Percentiles rank a stretch among this genome's conserved stretches.
Conservation (phyloP, 495 filamentous ascomycete genomes). For the Xylaria cubensis region DNA sequence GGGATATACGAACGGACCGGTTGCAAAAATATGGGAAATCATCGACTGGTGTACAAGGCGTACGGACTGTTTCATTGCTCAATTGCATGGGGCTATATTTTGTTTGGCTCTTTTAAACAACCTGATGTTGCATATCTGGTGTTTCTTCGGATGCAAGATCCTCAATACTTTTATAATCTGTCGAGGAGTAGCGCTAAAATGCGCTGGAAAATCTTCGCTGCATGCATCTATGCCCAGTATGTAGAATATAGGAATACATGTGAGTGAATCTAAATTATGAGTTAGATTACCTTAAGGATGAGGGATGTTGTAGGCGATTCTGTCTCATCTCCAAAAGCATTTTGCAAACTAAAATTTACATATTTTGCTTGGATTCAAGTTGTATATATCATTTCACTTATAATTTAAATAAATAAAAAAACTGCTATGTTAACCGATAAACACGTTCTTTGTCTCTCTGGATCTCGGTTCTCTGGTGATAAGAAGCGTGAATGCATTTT, state of each 20-base stretch:
- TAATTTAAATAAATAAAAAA: neutral
- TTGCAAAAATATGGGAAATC: constrained; percentile 10
- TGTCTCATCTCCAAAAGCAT: neutral
- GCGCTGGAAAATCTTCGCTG: neutral
- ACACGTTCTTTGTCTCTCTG: neutral
- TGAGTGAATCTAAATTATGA: neutral
- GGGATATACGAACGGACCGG: constrained; percentile 18
- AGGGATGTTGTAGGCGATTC: neutral
- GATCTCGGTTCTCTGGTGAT: neutral
- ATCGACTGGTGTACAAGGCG: constrained; percentile 14
- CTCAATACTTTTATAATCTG: neutral
- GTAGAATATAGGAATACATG: neutral
- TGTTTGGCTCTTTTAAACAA: neutral
- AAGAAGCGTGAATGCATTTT: neutral
- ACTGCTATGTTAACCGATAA: neutral
- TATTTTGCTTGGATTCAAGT: neutral
- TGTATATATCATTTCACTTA: neutral
- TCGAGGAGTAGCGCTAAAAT: neutral
- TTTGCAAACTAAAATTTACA: neutral
- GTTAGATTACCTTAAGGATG: neutral
- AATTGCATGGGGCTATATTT: neutral
- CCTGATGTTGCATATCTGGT: constrained; percentile 2
- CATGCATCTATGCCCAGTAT: neutral
- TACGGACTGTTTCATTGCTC: neutral
- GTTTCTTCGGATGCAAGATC: neutral